These are phyloP conservation scores for Fusarium odoratissimum DNA, from an alignment of 2,329 filamentous ascomycete species.

Conservation along the genomic window DNA sequence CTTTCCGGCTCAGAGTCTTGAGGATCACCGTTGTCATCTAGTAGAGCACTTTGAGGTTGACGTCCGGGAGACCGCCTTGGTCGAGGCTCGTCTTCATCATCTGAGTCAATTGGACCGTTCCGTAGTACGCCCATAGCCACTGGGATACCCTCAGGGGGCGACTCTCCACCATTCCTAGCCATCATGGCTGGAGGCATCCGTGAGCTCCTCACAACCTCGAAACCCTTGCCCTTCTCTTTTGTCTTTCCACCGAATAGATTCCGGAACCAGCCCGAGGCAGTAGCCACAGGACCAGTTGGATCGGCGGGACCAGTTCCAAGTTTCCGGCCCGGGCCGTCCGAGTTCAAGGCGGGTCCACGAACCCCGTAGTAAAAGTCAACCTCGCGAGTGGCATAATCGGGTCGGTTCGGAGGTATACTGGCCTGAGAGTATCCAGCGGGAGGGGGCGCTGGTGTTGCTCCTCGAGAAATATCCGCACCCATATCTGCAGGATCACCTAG, in stretches of 20 bases:
- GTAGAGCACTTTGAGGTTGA: constrained; percentile 51
- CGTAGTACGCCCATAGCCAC: constrained; percentile 71
- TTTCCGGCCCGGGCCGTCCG: constrained; percentile 82
- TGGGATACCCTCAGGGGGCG: constrained; percentile 74
- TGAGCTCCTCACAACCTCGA: constrained; percentile 93
- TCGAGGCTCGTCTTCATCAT: constrained; percentile 61
- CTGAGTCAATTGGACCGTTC: constrained; percentile 72
- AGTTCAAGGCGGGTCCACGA: constrained; percentile 86
- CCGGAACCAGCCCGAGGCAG: constrained; percentile 90
- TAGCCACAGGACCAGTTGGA: constrained; percentile 90
- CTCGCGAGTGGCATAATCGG: constrained; percentile 93
- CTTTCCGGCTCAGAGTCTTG: constrained; percentile 57
- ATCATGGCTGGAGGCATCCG: constrained; percentile 82
- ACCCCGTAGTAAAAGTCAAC: constrained; percentile 98
- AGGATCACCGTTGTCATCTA: constrained; percentile 61
- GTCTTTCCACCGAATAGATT: constrained; percentile 83
- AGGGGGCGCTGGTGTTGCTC: constrained; percentile 56
- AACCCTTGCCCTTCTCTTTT: constrained; percentile 95
- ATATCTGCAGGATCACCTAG: constrained; percentile 55
- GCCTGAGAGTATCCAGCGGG: constrained; percentile 46
- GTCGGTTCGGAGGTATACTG: constrained; percentile 66
- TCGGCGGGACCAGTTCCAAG: constrained; percentile 95
- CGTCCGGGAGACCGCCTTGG: constrained; percentile 42
- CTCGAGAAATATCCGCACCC: constrained; percentile 56
- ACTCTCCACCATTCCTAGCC: constrained; percentile 70